phyloP scores from a whole-genome alignment of 495 filamentous ascomycete species.

The Neurospora pannonica region DNA sequence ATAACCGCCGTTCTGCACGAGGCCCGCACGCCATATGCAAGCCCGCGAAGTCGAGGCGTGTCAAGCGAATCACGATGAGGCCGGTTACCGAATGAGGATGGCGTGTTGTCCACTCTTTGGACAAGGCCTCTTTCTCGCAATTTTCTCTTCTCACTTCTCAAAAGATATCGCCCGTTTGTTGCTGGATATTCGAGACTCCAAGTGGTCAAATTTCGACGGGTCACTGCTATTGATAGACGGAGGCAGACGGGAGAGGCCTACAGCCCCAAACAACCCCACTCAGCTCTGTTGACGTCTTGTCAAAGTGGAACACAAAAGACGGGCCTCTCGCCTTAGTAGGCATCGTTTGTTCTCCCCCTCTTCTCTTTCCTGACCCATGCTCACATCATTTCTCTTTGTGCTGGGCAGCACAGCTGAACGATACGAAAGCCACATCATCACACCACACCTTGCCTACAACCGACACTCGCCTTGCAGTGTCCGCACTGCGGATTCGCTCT shows the following conservation, averaged over 20 bases:
- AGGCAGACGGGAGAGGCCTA: background rate
- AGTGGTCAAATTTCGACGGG: background rate
- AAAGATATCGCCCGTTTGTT: background rate
- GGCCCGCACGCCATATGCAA: background rate
- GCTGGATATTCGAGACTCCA: background rate
- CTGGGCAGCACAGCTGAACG: background rate
- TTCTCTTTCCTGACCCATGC: background rate
- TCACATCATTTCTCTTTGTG: background rate
- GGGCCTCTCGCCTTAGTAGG: background rate
- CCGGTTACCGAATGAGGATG: background rate
- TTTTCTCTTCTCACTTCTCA: background rate
- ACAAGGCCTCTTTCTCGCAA: background rate
- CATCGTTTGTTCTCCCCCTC: background rate
- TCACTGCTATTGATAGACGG: background rate
- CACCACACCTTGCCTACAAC: background rate
- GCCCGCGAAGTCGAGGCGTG: background rate
- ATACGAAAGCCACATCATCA: background rate
- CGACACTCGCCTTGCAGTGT: background rate
- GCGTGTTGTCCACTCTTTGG: background rate
- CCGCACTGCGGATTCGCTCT: background rate
- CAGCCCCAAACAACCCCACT: background rate
- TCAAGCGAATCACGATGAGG: background rate
- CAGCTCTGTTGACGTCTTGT: background rate
- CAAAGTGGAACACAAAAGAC: background rate
- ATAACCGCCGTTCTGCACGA: background rate